Percentiles rank a stretch among this genome's conserved stretches.
phyloP scores from a whole-genome alignment of 306 rosid species.

The Malus asiatica region DNA sequence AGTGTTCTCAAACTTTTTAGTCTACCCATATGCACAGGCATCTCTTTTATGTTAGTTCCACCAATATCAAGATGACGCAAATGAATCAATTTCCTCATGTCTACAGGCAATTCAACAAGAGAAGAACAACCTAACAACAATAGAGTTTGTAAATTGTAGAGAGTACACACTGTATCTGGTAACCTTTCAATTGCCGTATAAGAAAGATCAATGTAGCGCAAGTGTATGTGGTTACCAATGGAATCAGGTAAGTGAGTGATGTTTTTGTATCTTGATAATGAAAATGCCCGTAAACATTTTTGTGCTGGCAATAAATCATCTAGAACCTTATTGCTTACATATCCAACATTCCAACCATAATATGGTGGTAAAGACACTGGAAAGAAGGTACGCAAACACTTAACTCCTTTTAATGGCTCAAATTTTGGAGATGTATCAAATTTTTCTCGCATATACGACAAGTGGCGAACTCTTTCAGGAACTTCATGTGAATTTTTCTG shows the following conservation, averaged over 20 bases:
- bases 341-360: fast-evolving
- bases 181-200: not conserved
- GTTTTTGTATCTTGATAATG: fast-evolving
- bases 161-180: not conserved
- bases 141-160: conserved; percentile 14
- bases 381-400: not conserved
- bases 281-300: not conserved
- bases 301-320: not conserved
- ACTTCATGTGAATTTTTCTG: fast-evolving
- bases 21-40: not conserved
- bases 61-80: not conserved
- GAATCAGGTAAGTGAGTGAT: not conserved
- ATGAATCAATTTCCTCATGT: not conserved
- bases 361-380: not conserved
- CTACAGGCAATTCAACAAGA: not conserved
- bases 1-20: not conserved
- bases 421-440: not conserved
- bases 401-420: not conserved
- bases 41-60: not conserved
- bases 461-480: not conserved
- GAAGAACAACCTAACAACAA: not conserved
- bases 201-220: not conserved
- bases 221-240: not conserved
- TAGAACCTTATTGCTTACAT: not conserved
- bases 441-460: fast-evolving